Evolutionary conservation across 495 filamentous ascomycete genomes (phyloP).

Genomic region (Neurospora intermedia): DNA sequence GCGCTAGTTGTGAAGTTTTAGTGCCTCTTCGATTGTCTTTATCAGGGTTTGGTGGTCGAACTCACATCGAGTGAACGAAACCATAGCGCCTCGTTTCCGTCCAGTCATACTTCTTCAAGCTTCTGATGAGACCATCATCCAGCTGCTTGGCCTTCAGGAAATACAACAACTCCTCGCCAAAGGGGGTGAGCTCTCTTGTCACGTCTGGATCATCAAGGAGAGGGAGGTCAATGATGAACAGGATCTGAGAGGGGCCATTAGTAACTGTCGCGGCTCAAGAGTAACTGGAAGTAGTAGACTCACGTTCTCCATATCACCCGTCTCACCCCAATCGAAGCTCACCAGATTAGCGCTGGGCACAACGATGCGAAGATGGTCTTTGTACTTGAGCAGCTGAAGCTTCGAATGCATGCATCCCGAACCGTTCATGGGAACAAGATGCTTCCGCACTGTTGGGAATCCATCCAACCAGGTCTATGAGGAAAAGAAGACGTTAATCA

Average conservation of each 20-base stretch:
- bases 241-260: conserved; percentile 36
- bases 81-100: conserved; percentile 50
- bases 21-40: not conserved
- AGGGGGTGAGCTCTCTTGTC: conserved; percentile 39
- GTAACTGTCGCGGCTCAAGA: not conserved
- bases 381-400: conserved; percentile 69
- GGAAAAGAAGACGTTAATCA: not conserved
- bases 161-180: conserved; percentile 58
- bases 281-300: not conserved
- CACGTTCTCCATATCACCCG: conserved; percentile 70
- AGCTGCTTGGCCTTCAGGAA: conserved; percentile 62
- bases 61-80: conserved; percentile 74
- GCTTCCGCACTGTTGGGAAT: not conserved
- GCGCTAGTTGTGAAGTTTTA: conserved; percentile 20
- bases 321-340: conserved; percentile 79
- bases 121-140: conserved; percentile 47
- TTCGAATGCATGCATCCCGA: conserved; percentile 74
- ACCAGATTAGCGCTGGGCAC: conserved; percentile 75
- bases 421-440: conserved; percentile 34
- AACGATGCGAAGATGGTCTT: conserved; percentile 56
- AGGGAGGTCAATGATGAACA: conserved; percentile 81
- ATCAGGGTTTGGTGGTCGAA: conserved; percentile 1
- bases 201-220: conserved; percentile 26
- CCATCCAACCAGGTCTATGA: not conserved
- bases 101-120: conserved; percentile 64